Percentiles rank a stretch among this genome's conserved stretches.
These are phyloP conservation scores for Dicorynia guianensis DNA, from an alignment of 306 rosid species.

Conservation along the genomic window DNA sequence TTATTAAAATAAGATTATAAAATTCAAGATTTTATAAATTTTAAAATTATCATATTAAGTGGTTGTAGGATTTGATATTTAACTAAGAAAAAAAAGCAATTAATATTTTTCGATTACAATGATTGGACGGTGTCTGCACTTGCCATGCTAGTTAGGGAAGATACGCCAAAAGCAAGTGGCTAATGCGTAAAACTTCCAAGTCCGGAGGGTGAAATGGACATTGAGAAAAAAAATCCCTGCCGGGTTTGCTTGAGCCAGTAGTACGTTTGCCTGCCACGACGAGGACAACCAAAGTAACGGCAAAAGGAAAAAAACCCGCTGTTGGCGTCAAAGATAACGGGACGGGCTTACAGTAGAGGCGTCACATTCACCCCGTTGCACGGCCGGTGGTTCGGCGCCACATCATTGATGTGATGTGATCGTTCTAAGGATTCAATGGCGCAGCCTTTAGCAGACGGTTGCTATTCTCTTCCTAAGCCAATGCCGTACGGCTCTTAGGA, in stretches of 20 bases:
- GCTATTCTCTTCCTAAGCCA: not conserved
- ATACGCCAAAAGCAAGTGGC: no score
- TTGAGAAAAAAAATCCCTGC: not conserved
- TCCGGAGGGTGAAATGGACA: no score
- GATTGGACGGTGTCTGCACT: no score
- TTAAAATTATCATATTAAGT: no score
- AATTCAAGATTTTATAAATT: no score
- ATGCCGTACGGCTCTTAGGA: not conserved
- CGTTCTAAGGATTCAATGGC: not conserved
- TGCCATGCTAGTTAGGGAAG: no score
- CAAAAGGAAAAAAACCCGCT: not conserved
- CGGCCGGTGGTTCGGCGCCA: conserved; percentile 8
- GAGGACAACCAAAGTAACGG: conserved; percentile 38
- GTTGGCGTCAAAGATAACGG: not conserved
- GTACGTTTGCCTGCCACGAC: conserved; percentile 38
- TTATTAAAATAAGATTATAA: no score
- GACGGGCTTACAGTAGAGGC: not conserved
- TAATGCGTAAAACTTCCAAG: no score
- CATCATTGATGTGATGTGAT: conserved; percentile 4
- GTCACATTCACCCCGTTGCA: not conserved
- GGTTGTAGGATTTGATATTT: no score
- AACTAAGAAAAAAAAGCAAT: no score
- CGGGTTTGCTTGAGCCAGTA: conserved; percentile 40
- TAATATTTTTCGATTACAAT: no score
- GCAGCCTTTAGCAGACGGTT: conserved; percentile 27